Conservation (phyloP, 129 eudicot genomes). For the Pulicaria dysenterica region DNA sequence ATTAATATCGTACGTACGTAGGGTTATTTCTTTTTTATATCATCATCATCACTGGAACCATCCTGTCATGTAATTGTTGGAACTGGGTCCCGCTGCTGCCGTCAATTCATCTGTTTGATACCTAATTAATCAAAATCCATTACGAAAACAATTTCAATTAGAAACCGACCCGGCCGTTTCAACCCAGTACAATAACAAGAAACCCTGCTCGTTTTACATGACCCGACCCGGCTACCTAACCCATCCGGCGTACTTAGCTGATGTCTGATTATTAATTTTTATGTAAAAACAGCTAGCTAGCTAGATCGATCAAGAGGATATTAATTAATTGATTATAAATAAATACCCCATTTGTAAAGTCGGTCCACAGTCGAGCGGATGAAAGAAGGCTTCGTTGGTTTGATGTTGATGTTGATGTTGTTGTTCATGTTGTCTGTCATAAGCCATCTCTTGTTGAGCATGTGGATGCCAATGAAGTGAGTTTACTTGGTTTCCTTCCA, state of each 20-base stretch:
- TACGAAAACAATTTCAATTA: background rate
- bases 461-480: conserved; percentile 71
- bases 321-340: too few species aligned
- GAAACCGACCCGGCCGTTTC: background rate
- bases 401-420: conserved; percentile 47
- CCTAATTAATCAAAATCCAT: conserved; percentile 35
- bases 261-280: too few species aligned
- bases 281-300: background rate
- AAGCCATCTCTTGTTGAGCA: conserved; percentile 65
- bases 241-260: too few species aligned
- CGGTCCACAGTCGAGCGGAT: conserved; percentile 87
- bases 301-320: background rate
- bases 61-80: conserved; percentile 60
- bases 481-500: conserved; percentile 71
- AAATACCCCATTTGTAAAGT: conserved; percentile 97
- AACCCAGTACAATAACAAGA: background rate
- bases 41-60: conserved; percentile 58
- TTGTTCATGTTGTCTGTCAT: conserved; percentile 48
- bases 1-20: background rate
- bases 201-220: background rate
- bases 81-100: conserved; percentile 70
- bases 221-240: too few species aligned
- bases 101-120: conserved; percentile 58
- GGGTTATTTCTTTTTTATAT: background rate
- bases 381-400: conserved; percentile 66